Base-by-base conservation (phyloP, 305 asterid genomes). In the Rubia tinctorum region DNA sequence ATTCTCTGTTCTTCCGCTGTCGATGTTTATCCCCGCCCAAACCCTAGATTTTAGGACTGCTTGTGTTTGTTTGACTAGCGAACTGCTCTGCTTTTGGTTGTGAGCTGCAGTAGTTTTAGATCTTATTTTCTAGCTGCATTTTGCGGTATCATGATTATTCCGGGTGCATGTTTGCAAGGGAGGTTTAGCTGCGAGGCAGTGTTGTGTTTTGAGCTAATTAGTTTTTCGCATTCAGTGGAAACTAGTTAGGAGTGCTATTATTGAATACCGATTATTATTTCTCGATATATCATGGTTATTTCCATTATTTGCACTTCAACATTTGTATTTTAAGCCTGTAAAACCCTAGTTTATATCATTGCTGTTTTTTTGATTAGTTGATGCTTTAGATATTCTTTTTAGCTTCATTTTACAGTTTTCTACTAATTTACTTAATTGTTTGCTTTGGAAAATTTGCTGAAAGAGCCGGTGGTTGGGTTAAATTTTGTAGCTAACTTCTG, bases 31-130 rank as follows among this genome's bases (percentile, higher is more conserved):
- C 67, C 15, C n/a, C 53, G 12, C 71, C 60, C 66, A 75, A 79
- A 71, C 82, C 82, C 82, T 71, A 79, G 73, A 23, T 66, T 75
- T 10, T 34, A 14, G 34, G 60, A 51, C 18, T 8, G 13, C 34
- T 39, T 20, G 42, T 27, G 37, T 34, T 70, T 8, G 42, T 42
- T 74, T 66, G 60, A 22, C 47, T 44, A n/a, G 61, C 12, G 20
- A 20, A 13, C 59, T 53, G 17, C 18, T 49, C 7, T 49, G 56
- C 17, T 4, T 49, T 49, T 49, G 42, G 18, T 59, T 2, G n/a
- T 22, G 58, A 40, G 11, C 68, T 71, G 39, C 39, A 0, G 11
- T 34, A 59, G 23, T 15, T 59, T 39, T 59, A 15, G 68, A 71
- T 71, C 75, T 22, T 71, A 25, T 43, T 61, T 39, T 25, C n/a